Evolutionary conservation across 306 rosid genomes (phyloP).

Genomic region (Glycine latifolia): DNA sequence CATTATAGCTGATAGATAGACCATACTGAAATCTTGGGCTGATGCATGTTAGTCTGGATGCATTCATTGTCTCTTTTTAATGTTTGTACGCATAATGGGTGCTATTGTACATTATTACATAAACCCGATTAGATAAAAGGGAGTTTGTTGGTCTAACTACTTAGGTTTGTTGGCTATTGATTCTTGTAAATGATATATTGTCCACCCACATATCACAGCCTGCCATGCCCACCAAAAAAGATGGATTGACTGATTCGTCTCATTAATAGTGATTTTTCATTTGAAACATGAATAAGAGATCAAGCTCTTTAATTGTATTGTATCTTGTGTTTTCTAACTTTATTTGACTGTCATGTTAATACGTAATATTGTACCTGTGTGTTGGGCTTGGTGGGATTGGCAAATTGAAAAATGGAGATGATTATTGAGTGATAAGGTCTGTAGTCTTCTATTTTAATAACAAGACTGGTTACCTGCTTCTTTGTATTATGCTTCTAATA

Average conservation of each 20-base stretch:
- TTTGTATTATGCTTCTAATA: slow-evolving; percentile 23
- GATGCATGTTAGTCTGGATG: slow-evolving; percentile 36
- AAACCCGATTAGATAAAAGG: neutral
- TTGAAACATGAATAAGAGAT: slow-evolving; percentile 24
- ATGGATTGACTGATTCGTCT: neutral
- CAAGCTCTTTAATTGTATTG: slow-evolving; percentile 31
- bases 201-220: slow-evolving; percentile 7
- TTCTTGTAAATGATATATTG: slow-evolving; percentile 15
- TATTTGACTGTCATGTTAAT: slow-evolving; percentile 12
- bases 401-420: slow-evolving; percentile 14
- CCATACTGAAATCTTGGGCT: slow-evolving; percentile 16
- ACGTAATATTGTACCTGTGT: slow-evolving; percentile 1
- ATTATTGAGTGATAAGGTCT: slow-evolving; percentile 29
- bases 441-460: slow-evolving; percentile 6
- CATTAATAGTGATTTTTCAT: slow-evolving; percentile 8
- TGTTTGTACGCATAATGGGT: slow-evolving; percentile 30
- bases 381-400: slow-evolving; percentile 18
- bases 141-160: slow-evolving; percentile 31
- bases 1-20: slow-evolving; percentile 6
- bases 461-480: slow-evolving; percentile 4
- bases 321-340: slow-evolving; percentile 20
- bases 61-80: slow-evolving; percentile 14
- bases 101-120: slow-evolving; percentile 22
- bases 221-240: slow-evolving; percentile 6
- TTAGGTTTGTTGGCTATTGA: slow-evolving; percentile 13